A percentile compares a stretch with the other conserved stretches of the same genome.
These are phyloP conservation scores for Metschnikowia proteae DNA, from an alignment of 805 yeast genomes.

Conservation along the genomic window DNA sequence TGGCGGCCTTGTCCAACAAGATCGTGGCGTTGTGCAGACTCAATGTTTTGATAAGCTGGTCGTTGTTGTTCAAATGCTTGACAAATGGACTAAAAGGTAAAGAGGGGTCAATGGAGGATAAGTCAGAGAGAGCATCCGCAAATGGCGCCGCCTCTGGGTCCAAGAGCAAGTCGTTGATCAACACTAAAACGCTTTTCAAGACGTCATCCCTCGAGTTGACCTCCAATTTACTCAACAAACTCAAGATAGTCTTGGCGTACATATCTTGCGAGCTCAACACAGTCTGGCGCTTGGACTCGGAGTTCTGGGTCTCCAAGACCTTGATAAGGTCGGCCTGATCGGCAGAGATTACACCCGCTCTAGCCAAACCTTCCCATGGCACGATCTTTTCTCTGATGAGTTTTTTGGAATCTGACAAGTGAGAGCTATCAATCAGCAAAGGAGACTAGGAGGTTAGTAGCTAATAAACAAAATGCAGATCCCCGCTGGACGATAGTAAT, in stretches of 20 bases:
- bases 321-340: constrained; percentile 65
- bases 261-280: constrained; percentile 43
- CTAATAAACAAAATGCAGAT: neutral
- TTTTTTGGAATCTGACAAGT: constrained; percentile 59
- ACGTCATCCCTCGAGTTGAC: constrained; percentile 55
- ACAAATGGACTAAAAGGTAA: constrained; percentile 53
- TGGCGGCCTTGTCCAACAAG: constrained; percentile 36
- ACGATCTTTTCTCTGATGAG: constrained; percentile 74
- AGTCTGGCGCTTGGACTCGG: constrained; percentile 40
- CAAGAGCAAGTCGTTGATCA: constrained; percentile 54
- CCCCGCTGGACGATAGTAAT: neutral
- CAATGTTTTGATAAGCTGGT: constrained; percentile 54
- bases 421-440: constrained; percentile 58
- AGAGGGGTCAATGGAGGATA: constrained; percentile 39
- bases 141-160: constrained; percentile 35
- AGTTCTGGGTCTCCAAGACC: constrained; percentile 47
- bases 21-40: constrained; percentile 52
- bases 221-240: constrained; percentile 47
- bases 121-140: constrained; percentile 37
- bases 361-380: constrained; percentile 88
- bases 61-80: constrained; percentile 50
- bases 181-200: constrained; percentile 58
- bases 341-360: constrained; percentile 63
- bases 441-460: constrained; percentile 23
- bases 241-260: constrained; percentile 53